Evolutionary conservation across 2,329 filamentous ascomycete species (phyloP), one percentile per base, ranked within the genome.

Genomic region (Fusarium buharicum): DNA sequence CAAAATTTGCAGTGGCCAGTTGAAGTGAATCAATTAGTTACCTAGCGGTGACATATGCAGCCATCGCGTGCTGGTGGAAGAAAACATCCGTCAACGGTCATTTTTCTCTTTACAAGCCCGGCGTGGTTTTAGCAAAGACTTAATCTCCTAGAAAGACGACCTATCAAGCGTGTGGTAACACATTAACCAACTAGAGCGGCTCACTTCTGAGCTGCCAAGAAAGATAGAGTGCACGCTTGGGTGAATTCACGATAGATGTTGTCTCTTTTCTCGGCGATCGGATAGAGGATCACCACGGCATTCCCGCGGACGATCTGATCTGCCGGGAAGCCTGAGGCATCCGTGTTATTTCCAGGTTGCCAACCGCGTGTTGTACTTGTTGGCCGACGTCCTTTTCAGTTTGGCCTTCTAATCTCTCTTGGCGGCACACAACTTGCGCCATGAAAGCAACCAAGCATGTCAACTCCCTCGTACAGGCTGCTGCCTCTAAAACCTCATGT

Each of bases 301-400:
- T 62, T 52, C 59, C 56, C 38, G 59, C 50, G 47, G 52, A 43
- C 49, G 51, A 66, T 66, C 58, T 64, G 67, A 68, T 66, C 62
- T 68, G 64, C 67, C 56, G 55, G 22, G 50, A 56, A 63, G 59
- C 66, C 67, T 69, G 55, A 69, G 64, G 66, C 66, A 69, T 52
- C 63, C 50, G 43, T 38, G 48, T 48, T 36, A 50, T 45, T 46
- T 49, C 43, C 61, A 50, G 57, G 52, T 62, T 24, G 61, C 56
- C 53, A 58, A 57, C 48, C 55, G 31, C 57, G 41, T 62, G 28
- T 38, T 49, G 27, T 28, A 28, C 27, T 44, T 45, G 33, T 49
- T 33, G 41, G 30, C 33, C 43, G 37, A 37, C 47, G 41, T 55
- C 41, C 37, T 59, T 45, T 45, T 28, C 38, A 50, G 50, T 59